These are phyloP conservation scores for Sphaerulina musiva DNA, from an alignment of 2,329 filamentous ascomycete species.

Conservation along the genomic window DNA sequence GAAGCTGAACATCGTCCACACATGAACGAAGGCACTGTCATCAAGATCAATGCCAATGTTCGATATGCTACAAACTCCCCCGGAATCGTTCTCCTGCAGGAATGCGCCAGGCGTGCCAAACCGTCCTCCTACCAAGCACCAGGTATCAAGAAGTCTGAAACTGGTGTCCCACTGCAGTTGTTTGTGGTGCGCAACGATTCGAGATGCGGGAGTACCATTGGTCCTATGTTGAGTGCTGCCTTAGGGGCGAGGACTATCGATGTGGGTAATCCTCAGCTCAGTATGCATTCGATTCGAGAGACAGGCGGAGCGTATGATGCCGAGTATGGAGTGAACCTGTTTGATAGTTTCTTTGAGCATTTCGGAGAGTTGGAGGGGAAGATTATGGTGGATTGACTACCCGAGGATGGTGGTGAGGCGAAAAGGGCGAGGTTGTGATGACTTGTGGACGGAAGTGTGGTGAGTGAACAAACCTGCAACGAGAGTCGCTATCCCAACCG, in stretches of 20 bases:
- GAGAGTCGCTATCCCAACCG: background rate
- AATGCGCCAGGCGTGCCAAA: slow-evolving; percentile 62
- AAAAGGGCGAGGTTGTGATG: slow-evolving; percentile 3
- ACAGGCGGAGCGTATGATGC: slow-evolving; percentile 85
- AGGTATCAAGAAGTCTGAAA: slow-evolving; percentile 43
- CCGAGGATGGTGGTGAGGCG: slow-evolving; percentile 2
- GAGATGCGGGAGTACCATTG: slow-evolving; percentile 90
- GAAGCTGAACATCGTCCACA: slow-evolving; percentile 83
- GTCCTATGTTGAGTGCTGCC: slow-evolving; percentile 86
- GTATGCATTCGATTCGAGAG: slow-evolving; percentile 96
- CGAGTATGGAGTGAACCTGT: slow-evolving; percentile 75
- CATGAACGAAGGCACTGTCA: slow-evolving; percentile 93
- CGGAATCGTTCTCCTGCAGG: slow-evolving; percentile 85
- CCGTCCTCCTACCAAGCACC: slow-evolving; percentile 29
- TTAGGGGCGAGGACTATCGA: slow-evolving; percentile 85
- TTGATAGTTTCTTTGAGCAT: slow-evolving; percentile 77
- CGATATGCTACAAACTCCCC: slow-evolving; percentile 95
- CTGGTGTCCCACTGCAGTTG: slow-evolving; percentile 79
- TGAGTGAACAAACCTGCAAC: background rate
- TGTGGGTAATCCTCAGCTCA: slow-evolving; percentile 86
- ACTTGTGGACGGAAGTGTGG: background rate
- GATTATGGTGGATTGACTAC: slow-evolving; percentile 68
- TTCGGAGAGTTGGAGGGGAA: slow-evolving; percentile 77
- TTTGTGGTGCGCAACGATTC: slow-evolving; percentile 97
- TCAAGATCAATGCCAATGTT: slow-evolving; percentile 97